Evolutionary conservation across 805 yeast species (phyloP).

Genomic region (Yamadazyma paraphyllophila): DNA sequence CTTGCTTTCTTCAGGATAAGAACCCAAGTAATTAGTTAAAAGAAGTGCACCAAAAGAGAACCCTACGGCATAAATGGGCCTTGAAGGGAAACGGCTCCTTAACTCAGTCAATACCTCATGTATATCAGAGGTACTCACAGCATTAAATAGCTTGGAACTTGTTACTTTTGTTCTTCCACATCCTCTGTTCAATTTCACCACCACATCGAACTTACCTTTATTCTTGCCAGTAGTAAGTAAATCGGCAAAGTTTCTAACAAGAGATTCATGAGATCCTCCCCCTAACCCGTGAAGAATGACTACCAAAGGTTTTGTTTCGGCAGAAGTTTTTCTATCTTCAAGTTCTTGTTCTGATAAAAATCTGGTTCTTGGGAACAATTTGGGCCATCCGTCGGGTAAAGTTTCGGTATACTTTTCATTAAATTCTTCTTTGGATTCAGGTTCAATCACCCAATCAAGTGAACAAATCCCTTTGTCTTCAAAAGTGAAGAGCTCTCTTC

Average conservation of each 20-base stretch:
- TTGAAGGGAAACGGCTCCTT: constrained; percentile 50
- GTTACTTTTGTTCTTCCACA: constrained; percentile 70
- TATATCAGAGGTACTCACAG: constrained; percentile 69
- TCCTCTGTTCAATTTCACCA: constrained; percentile 73
- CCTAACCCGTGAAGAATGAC: constrained; percentile 73
- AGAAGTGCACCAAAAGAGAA: constrained; percentile 78
- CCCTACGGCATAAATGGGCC: constrained; percentile 69
- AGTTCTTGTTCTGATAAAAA: constrained; percentile 50
- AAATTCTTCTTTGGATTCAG: constrained; percentile 25
- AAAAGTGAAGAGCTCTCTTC: constrained; percentile 59
- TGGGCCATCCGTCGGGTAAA: constrained; percentile 33
- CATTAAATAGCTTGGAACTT: constrained; percentile 68
- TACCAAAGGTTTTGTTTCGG: constrained; percentile 51
- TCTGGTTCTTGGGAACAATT: constrained; percentile 52
- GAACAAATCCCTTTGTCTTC: constrained; percentile 72
- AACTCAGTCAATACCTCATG: constrained; percentile 53
- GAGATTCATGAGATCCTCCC: constrained; percentile 83
- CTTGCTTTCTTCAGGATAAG: constrained; percentile 45
- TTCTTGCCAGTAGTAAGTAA: constrained; percentile 30
- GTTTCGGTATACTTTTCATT: constrained; percentile 24
- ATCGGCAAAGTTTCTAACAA: constrained; percentile 59
- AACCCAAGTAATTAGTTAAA: constrained; percentile 70
- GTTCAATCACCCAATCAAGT: constrained; percentile 57
- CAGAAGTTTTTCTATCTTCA: constrained; percentile 13
- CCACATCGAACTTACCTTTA: constrained; percentile 52